phyloP scores from a whole-genome alignment of 108 stramenopile species.

The Nannochloropsis gaditana region DNA sequence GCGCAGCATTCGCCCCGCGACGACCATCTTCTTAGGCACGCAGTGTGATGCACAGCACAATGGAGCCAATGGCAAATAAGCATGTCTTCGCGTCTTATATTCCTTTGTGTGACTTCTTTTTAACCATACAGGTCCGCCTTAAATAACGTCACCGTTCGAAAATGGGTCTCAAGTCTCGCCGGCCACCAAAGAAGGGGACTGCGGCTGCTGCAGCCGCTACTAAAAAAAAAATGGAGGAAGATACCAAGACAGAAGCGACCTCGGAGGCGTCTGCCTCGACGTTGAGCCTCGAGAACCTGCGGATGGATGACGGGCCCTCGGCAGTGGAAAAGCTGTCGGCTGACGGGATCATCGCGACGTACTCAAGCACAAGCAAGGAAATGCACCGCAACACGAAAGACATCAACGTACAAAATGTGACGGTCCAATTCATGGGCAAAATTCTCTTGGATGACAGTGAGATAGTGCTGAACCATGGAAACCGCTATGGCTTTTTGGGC shows the following conservation, averaged over 20 bases:
- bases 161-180: constrained; percentile 19
- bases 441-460: constrained; percentile 85
- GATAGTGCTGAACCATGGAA: constrained; percentile 90
- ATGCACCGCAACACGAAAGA: constrained; percentile 73
- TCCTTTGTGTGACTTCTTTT: no score
- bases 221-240: background rate
- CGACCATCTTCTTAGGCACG: no score
- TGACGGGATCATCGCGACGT: background rate
- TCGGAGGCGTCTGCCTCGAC: constrained; percentile 2
- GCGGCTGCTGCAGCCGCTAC: background rate
- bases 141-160: background rate
- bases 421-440: constrained; percentile 79
- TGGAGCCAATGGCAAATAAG: no score
- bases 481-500: constrained; percentile 72
- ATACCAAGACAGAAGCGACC: background rate
- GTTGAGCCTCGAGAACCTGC: constrained; percentile 2
- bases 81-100: no score
- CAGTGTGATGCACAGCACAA: no score
- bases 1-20: no score
- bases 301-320: constrained; percentile 13
- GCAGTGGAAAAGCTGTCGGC: constrained; percentile 1
- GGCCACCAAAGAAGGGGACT: background rate
- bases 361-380: background rate
- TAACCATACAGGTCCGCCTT: no score
- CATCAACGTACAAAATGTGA: constrained; percentile 87